Evolutionary conservation across 1,284 basidiomycete species (phyloP).

Genomic region (Polyporus tsugae): DNA sequence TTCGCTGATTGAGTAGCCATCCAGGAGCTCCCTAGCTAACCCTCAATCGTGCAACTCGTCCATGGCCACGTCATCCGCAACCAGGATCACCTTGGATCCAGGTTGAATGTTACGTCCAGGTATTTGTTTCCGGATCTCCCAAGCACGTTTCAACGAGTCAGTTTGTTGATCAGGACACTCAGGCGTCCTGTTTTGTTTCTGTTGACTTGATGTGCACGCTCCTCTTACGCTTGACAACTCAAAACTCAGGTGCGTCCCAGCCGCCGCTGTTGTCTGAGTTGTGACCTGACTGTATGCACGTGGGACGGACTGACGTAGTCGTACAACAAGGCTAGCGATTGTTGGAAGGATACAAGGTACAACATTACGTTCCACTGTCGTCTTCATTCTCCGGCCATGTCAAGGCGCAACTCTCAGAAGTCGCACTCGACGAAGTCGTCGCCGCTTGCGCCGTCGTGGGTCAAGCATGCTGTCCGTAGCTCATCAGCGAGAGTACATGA

Average conservation of each 20-base stretch:
- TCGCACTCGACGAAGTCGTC: constrained; percentile 47
- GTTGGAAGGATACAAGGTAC: background rate
- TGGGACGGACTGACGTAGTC: background rate
- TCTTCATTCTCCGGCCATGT: background rate
- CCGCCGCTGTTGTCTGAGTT: background rate
- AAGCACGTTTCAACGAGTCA: too few relatives aligned
- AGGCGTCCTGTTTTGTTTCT: too few relatives aligned
- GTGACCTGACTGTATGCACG: background rate
- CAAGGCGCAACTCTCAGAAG: constrained; percentile 30
- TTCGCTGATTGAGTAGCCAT: too few relatives aligned
- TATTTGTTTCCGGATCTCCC: too few relatives aligned
- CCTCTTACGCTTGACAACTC: too few relatives aligned
- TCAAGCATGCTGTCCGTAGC: constrained; percentile 44
- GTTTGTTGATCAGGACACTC: too few relatives aligned
- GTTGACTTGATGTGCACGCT: too few relatives aligned
- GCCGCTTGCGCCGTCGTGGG: constrained; percentile 46
- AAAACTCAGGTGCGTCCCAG: background rate
- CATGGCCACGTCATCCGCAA: too few relatives aligned
- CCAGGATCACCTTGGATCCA: too few relatives aligned
- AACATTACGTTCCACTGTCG: background rate
- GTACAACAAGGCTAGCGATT: background rate
- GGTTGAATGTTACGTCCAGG: too few relatives aligned
- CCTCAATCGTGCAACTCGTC: too few relatives aligned
- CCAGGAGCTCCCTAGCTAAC: too few relatives aligned
- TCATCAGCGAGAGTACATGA: background rate